Base-by-base conservation (phyloP, 441 rosid genomes). In the California macrophylla region DNA sequence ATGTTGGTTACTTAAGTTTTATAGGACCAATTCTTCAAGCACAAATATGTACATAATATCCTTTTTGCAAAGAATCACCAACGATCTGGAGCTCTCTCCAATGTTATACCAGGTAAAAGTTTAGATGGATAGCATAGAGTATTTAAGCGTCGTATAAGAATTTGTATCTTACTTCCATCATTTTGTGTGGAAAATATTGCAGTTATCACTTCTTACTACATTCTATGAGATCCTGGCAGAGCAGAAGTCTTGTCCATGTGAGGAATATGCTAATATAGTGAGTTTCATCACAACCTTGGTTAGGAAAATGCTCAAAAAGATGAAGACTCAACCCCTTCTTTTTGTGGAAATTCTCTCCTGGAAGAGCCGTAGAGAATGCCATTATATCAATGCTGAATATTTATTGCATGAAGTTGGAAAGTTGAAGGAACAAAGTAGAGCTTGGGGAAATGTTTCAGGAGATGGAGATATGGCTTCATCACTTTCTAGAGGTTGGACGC, bases 341-440 rank as follows among this genome's bases (percentile, higher is more conserved):
- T 92, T 95, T 76, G 90, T 95, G 73, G 99, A 95, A 87, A 79
- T 87, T 76, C 97, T 95, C 74, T 92, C 92, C 72, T 85, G 92
- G 86, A 95, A 95, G 86, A 83, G 82, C 50, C 87, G 95, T 50
- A 86, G 72, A 82, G 99, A 92, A 77, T 95, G 99, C 73, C 93
- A 92, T 68, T 84, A 83, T 77, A 88, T 92, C 66, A 86, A 85
- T 78, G 93, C 90, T 66, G 99, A 95, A 75, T 82, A 92, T 78
- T 79, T 95, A 77, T 79, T 86, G 80, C 91, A 90, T 50, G 95
- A 95, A 76, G 86, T 95, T 72, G 85, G 92, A 47, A 80, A 83
- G 76, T 65, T 87, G 79, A 92, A 76, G 83, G 88, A 86, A 77
- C 74, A 84, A 78, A 80, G 69, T 76, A 79, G 80, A 69, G 81